Base-by-base conservation (phyloP, 257 asterid species). In the Asclepias syriaca region DNA sequence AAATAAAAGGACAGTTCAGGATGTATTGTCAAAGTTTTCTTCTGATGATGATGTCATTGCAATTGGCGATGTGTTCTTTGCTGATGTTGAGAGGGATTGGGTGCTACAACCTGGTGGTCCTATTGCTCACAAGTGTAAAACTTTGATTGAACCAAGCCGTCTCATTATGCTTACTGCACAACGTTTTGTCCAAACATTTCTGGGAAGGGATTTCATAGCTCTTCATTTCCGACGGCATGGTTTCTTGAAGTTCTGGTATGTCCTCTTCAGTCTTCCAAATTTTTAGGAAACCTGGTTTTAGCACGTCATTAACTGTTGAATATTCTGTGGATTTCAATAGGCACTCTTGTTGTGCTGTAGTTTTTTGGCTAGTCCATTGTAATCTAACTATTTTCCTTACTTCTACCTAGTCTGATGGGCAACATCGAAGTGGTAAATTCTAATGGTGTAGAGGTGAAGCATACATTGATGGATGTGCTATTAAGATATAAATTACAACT, bases 71-170 rank as follows among this genome's bases (percentile, higher is more conserved):
- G 92, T 95, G 77, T 95, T 90, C 84, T 95, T 95, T 80, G 97
- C 99, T 74, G 90, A 95, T 55, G 90, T 92, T 65, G 99, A 90
- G 86, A 85, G 80, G 72, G 92, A 85, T 3, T 85, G 92, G 98
- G 98, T 90, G 79, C 86, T 83, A 96, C 99, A 95, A 84, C 92
- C 96, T 8, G 92, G 98, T 63, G 99, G 99, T 13, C 99, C 99
- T 1, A 88, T 95, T 75, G 86, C 88, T 50, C 96, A 90, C 81
- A 83, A 84, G 19, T 95, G 99, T 67, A 92, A 84, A 84, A 90
- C 94, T 1, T 75, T 95, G 79, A 80, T 95, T 27, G 98, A 95
- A 83, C 99, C 99, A 19, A 88, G 96, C 73, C 88, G 91, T 74
- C 84, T 95, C 71, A 92, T 95, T 68, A 49, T 90, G 89, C 92